Percentiles rank a stretch among this genome's conserved stretches.
These are phyloP conservation scores for Malassezia obtusa DNA, from an alignment of 1,284 basidiomycete species.

Conservation along the genomic window DNA sequence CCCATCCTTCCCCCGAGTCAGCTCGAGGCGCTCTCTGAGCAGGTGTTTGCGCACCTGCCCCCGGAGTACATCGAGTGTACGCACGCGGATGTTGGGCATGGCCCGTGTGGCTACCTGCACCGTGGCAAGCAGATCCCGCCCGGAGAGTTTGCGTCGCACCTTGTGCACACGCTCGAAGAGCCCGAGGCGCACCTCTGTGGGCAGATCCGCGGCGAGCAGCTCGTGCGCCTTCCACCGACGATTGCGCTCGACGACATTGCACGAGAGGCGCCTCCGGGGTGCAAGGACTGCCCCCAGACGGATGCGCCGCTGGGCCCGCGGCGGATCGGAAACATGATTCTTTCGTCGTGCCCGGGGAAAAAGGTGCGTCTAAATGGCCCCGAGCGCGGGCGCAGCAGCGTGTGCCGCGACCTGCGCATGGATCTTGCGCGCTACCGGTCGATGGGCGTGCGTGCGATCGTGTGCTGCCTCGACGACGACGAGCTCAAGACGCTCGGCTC, in stretches of 20 bases:
- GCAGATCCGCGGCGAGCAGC: conserved; percentile 27
- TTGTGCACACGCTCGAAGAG: conserved; percentile 8
- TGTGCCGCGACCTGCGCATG: conserved; percentile 68
- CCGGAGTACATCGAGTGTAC: not conserved
- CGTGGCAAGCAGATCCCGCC: conserved; percentile 3
- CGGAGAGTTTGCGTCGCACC: conserved; percentile 1
- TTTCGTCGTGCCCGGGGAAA: conserved; percentile 92
- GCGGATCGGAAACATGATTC: conserved; percentile 70
- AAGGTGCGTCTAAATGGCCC: conserved; percentile 78
- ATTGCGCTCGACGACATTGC: conserved; percentile 22
- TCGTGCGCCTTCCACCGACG: conserved; percentile 26
- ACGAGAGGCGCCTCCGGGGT: not conserved
- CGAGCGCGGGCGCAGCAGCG: conserved; percentile 66
- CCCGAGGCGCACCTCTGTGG: conserved; percentile 12
- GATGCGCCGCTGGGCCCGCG: not conserved
- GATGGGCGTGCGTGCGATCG: conserved; percentile 67
- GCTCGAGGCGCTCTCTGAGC: conserved; percentile 20
- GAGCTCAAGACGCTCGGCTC: conserved; percentile 75
- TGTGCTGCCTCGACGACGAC: conserved; percentile 79
- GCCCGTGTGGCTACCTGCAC: not conserved
- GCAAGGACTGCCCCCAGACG: not conserved
- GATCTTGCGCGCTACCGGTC: conserved; percentile 70
- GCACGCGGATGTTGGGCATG: no score
- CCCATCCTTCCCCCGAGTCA: conserved; percentile 29
- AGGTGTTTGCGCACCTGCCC: conserved; percentile 19